phyloP scores from a whole-genome alignment of 176 grass and related monocot species.

The Metroxylon sagu region DNA sequence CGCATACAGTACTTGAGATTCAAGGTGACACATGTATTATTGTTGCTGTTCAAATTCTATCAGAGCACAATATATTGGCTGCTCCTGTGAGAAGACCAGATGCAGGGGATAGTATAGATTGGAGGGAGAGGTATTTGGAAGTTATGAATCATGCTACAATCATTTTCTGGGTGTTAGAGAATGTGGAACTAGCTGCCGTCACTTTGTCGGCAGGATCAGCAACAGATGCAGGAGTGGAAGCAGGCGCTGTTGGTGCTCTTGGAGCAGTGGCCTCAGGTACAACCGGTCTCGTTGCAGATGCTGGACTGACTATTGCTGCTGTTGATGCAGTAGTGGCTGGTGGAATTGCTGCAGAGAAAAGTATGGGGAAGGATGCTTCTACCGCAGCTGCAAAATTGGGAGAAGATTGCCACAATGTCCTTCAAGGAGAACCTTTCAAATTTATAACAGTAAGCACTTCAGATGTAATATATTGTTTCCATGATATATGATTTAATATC shows the following conservation, averaged over 20 bases:
- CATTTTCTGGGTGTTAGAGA: constrained; percentile 73
- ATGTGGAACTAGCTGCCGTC: constrained; percentile 52
- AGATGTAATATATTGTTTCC: not conserved
- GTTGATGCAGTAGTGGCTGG: constrained; percentile 52
- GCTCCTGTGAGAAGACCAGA: constrained; percentile 60
- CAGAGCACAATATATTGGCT: constrained; percentile 72
- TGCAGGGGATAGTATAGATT: constrained; percentile 33
- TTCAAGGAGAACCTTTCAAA: constrained; percentile 77
- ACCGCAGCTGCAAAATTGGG: constrained; percentile 43
- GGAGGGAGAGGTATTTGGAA: constrained; percentile 64
- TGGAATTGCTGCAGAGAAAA: constrained; percentile 45
- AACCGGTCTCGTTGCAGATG: constrained; percentile 39
- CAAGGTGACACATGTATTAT: constrained; percentile 55
- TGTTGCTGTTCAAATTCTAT: constrained; percentile 64
- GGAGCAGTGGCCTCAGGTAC: constrained; percentile 34
- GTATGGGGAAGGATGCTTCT: constrained; percentile 42
- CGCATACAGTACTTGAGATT: constrained; percentile 66
- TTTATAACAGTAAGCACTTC: constrained; percentile 49
- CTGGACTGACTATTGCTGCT: constrained; percentile 42
- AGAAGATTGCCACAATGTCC: constrained; percentile 57
- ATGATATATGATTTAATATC: too few species aligned
- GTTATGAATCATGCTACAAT: constrained; percentile 74
- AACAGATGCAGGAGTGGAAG: constrained; percentile 38
- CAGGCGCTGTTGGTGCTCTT: constrained; percentile 40
- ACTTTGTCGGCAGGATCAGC: constrained; percentile 45